Evolutionary conservation across 345 rosid genomes (phyloP), one percentile per base, ranked within the genome.

Genomic region (Populus nigra): DNA sequence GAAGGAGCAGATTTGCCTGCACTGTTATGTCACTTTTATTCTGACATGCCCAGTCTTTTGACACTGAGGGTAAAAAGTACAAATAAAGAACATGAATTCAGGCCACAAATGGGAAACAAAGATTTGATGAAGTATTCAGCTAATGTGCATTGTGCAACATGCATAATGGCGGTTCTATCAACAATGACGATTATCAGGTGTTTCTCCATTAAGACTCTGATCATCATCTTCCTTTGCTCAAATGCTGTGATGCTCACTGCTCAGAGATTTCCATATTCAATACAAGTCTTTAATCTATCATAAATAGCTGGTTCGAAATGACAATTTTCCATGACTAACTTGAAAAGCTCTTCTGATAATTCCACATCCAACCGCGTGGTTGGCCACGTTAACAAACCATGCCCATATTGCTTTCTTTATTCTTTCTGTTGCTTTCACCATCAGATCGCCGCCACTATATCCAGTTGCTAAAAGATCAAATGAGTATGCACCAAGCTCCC

Each of bases 291-390:
- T 68, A n/a, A 41, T 68, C 38, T 68, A 36, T 36, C 12, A 68
- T 38, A 38, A 8, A 38, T 38, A 20, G 71, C 43, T 38, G 71
- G 43, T 17, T n/a, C 22, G 2, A 68, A 68, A 33, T 33, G 25
- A 22, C 50, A 68, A 68, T 8, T 25, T 72, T 72, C 69, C 10
- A 17, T 43, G 15, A 22, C 23, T 29, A 31, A 23, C 69, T 78
- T 55, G 31, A 61, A 70, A n/a, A 82, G 75, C 18, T 73, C 73
- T 70, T 67, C 65, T 31, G 85, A 79, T 47, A 45, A 68, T 47
- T 57, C 63, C 27, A 18, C 70, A n/a, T 4, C 36, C 36, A 33
- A 33, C 36, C 36, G 5, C 36, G 36, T 33, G 36, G 36, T 33
- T 33, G 36, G 36, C 36, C 36, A 33, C 36, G 36, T 33, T 33